Conservation (phyloP, 2,329 filamentous ascomycete genomes). For the Aspergillus thermomutatus region DNA sequence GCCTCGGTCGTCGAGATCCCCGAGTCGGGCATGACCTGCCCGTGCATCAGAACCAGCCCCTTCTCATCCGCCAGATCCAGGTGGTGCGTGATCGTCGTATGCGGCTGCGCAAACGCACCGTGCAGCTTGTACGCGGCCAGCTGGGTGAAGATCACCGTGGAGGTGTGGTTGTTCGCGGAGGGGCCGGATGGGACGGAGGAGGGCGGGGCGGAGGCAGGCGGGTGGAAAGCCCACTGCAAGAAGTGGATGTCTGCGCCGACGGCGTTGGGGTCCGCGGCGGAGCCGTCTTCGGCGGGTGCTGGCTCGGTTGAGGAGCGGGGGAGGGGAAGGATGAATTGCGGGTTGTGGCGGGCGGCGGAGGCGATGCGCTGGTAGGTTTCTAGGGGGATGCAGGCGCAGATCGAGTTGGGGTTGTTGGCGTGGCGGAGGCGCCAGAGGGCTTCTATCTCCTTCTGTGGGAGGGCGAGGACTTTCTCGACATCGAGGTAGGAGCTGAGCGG, state of each 20-base stretch:
- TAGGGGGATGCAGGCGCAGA: slow-evolving; percentile 80
- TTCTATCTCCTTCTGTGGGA: slow-evolving; percentile 79
- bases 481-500: slow-evolving; percentile 70
- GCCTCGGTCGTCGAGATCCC: slow-evolving; percentile 78
- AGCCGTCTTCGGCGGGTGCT: slow-evolving; percentile 21
- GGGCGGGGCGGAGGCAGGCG: slow-evolving; percentile 41
- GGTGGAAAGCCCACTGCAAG: slow-evolving; percentile 91
- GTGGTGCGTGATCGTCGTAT: slow-evolving; percentile 93
- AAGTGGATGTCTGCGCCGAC: slow-evolving; percentile 88
- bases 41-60: slow-evolving; percentile 81
- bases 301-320: slow-evolving; percentile 44
- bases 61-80: slow-evolving; percentile 71
- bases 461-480: slow-evolving; percentile 68
- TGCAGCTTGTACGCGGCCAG: slow-evolving; percentile 89
- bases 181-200: slow-evolving; percentile 15
- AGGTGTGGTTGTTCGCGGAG: slow-evolving; percentile 55
- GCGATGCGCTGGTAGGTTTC: slow-evolving; percentile 72
- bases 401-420: slow-evolving; percentile 65
- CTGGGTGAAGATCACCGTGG: slow-evolving; percentile 86
- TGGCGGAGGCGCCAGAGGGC: slow-evolving; percentile 88
- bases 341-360: slow-evolving; percentile 66
- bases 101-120: slow-evolving; percentile 84
- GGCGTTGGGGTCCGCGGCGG: slow-evolving; percentile 24
- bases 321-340: slow-evolving; percentile 87
- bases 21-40: slow-evolving; percentile 69